phyloP scores from a whole-genome alignment of 768 basidiomycete species.

The Cubamyces lactineus region DNA sequence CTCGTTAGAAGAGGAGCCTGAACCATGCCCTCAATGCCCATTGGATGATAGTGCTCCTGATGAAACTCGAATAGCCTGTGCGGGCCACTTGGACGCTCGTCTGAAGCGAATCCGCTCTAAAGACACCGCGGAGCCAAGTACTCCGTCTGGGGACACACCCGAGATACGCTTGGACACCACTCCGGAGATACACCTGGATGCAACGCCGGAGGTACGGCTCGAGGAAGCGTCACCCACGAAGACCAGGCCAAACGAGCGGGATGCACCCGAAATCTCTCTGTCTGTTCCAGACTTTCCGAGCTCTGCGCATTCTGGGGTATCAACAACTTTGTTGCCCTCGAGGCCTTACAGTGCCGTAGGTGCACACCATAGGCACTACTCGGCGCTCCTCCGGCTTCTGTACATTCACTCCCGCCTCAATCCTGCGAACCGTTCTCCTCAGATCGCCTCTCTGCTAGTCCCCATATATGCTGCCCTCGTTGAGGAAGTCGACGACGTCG shows the following conservation, averaged over 20 bases:
- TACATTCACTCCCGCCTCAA: constrained; percentile 75
- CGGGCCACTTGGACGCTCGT: constrained; percentile 57
- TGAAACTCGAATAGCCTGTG: constrained; percentile 50
- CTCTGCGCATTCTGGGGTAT: constrained; percentile 29
- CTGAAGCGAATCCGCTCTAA: constrained; percentile 46
- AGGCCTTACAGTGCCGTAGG: constrained; percentile 47
- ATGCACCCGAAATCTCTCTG: constrained; percentile 38
- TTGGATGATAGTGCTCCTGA: constrained; percentile 51
- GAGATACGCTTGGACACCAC: constrained; percentile 44
- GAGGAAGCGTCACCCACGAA: constrained; percentile 35
- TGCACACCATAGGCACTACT: constrained; percentile 61
- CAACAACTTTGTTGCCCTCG: constrained; percentile 52
- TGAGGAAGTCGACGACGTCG: constrained; percentile 63
- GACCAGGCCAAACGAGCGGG: constrained; percentile 13
- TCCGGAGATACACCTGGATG: constrained; percentile 45
- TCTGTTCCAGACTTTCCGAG: constrained; percentile 40
- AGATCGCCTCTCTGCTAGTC: constrained; percentile 69
- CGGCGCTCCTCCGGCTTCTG: constrained; percentile 67
- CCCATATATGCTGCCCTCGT: constrained; percentile 66
- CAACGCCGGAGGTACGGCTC: constrained; percentile 45
- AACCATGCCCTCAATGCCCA: constrained; percentile 49
- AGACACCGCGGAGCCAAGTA: constrained; percentile 29
- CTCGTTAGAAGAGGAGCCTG: constrained; percentile 56
- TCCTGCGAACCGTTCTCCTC: constrained; percentile 68
- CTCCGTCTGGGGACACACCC: constrained; percentile 35